Evolutionary conservation across 1,284 basidiomycete genomes (phyloP), one percentile per base, ranked within the genome.

Genomic region (Pterula multifida): DNA sequence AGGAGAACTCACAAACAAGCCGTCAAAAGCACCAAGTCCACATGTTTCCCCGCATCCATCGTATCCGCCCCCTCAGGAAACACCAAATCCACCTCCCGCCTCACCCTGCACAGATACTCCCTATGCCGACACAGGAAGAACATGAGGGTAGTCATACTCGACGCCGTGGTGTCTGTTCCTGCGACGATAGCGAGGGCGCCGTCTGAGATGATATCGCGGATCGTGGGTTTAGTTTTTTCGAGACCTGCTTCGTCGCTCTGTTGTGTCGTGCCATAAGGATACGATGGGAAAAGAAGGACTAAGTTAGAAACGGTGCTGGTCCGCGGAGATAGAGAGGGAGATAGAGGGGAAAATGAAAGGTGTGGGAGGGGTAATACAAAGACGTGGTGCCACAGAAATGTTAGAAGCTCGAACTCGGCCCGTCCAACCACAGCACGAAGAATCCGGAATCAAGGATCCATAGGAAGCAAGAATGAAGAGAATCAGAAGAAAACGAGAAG

Each of bases 161-260:
- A 70, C 1, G 76, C 63, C 0, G 74, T 73, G 0, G 79, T 80
- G 56, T 80, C 79, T 3, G 79, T 74, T 13, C 76, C 76, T 4
- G 78, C 78, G 3, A 78, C 63, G 47, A 80, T 72, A 2, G 74
- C 70, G 4, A 78, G 65, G 17, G 67, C 61, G 13, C 69, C 68
- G 45, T 79, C 73, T 3, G 68, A 66, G 3, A 68, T 60, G 12
- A 76, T 63, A 35, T 68, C 62, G 3, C 60, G 58, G 22, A 65
- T 54, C 1, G 71, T 63, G 36, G 67, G 65, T 2, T 63, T 61
- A 0, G 51, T 54, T 35, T 62, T 63, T 39, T 75, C 74, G 21
- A 65, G 49, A 3, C 68, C 67, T 21, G 65, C 65, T 55, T 75
- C 75, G 51, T 77, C 71, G 48, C 69, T 70, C 73, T 76, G 54